phyloP scores from a whole-genome alignment of 257 asterid genomes.

The Euphrasia confusa region DNA sequence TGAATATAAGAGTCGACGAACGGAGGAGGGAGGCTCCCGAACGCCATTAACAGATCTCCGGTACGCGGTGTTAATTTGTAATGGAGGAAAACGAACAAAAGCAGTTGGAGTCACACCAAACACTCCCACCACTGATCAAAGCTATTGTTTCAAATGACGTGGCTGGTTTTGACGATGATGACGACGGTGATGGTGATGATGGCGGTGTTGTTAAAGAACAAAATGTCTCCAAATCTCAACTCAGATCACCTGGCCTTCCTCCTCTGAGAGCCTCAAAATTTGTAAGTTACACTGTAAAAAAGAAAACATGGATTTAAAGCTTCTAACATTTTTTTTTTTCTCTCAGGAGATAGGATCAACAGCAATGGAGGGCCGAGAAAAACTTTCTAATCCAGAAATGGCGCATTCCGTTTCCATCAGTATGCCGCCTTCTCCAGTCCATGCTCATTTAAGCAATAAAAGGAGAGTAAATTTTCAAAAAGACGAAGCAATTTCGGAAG shows the following conservation, averaged over 20 bases:
- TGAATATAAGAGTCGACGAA: too few relatives aligned
- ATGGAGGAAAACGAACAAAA: constrained; percentile 33
- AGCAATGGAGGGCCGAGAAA: constrained; percentile 15
- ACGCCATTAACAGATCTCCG: too few relatives aligned
- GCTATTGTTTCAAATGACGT: constrained; percentile 35
- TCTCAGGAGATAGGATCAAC: constrained; percentile 38
- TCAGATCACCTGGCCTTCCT: constrained; percentile 13
- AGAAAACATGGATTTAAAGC: background rate
- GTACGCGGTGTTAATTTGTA: background rate
- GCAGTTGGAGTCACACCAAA: background rate
- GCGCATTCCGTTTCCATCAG: constrained; percentile 51
- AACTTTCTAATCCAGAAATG: constrained; percentile 18
- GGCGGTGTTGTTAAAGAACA: too few relatives aligned
- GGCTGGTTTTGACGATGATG: constrained; percentile 43
- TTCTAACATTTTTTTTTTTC: background rate
- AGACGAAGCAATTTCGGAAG: constrained; percentile 1
- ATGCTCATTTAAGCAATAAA: constrained; percentile 24
- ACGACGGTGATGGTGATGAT: too few relatives aligned
- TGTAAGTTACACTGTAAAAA: constrained; percentile 24
- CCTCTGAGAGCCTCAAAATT: constrained; percentile 22
- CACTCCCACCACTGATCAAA: constrained; percentile 47
- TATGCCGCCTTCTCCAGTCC: constrained; percentile 63
- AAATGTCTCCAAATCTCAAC: background rate
- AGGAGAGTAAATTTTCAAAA: constrained; percentile 37
- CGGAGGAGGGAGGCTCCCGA: too few relatives aligned